Conservation (phyloP, 2,329 filamentous ascomycete genomes). For the Pseudopithomyces chartarum region DNA sequence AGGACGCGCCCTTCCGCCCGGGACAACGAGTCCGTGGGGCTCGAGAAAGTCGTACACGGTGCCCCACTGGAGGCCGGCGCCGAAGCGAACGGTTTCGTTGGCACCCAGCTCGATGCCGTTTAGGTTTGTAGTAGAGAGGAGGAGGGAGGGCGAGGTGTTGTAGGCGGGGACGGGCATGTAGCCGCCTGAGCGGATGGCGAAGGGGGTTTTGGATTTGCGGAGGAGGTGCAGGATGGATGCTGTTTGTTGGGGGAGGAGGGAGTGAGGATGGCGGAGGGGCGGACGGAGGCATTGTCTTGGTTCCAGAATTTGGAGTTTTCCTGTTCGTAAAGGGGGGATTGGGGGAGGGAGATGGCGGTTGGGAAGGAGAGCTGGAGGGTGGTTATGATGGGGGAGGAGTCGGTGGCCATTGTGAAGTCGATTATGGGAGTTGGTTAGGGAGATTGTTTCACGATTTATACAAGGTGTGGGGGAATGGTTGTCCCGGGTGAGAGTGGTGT, state of each 20-base stretch:
- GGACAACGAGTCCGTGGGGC: not conserved
- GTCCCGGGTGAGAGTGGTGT: no score
- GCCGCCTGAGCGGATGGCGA: constrained; percentile 8
- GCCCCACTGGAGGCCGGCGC: not conserved
- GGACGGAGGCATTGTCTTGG: not conserved
- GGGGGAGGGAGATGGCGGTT: not conserved
- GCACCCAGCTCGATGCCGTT: not conserved
- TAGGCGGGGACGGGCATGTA: constrained; percentile 4
- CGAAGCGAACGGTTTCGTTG: not conserved
- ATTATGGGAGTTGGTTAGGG: not conserved
- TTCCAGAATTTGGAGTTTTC: not conserved
- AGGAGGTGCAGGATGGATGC: not conserved
- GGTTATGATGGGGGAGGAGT: not conserved
- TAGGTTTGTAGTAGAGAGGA: not conserved
- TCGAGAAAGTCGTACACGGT: constrained; percentile 1
- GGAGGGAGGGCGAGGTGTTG: constrained; percentile 15
- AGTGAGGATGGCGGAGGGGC: not conserved
- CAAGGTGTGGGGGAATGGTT: no score
- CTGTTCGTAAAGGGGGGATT: not conserved
- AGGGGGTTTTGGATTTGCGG: not conserved
- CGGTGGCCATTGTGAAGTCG: not conserved
- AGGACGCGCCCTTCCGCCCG: not conserved
- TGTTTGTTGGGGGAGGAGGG: not conserved
- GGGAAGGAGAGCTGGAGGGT: not conserved
- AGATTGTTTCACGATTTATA: no score